Conservation (phyloP, 2,329 filamentous ascomycete genomes). For the Fusarium compactum region DNA sequence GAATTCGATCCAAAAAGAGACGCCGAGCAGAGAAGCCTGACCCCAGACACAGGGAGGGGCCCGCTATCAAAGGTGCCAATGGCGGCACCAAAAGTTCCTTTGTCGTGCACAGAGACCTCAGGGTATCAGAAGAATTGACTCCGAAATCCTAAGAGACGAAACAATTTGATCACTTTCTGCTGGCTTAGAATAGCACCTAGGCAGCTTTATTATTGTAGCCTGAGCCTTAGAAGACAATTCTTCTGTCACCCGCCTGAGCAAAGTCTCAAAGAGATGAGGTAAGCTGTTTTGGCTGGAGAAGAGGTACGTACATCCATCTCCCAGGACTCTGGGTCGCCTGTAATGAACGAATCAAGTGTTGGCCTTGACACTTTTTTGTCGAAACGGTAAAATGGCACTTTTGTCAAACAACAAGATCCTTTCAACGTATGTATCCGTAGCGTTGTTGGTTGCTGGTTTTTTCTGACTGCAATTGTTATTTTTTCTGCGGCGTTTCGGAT, state of each 20-base stretch:
- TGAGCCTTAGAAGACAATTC: too few relatives aligned
- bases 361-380: constrained; percentile 1
- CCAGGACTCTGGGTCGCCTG: constrained; percentile 34
- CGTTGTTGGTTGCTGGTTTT: constrained; percentile 8
- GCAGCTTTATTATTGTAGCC: too few relatives aligned
- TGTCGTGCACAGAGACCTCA: background rate
- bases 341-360: constrained; percentile 25
- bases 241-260: background rate
- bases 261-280: constrained; percentile 19
- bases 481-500: constrained; percentile 21
- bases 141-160: too few relatives aligned
- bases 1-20: constrained; percentile 16
- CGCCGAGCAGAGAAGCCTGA: constrained; percentile 22
- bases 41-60: constrained; percentile 37
- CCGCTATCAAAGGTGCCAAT: constrained; percentile 48
- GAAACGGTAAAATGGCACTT: constrained; percentile 22
- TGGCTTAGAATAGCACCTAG: too few relatives aligned
- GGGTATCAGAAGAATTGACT: too few relatives aligned
- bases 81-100: constrained; percentile 48
- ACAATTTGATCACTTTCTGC: too few relatives aligned
- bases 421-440: constrained; percentile 1
- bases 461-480: background rate
- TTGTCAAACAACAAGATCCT: constrained; percentile 21
- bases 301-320: constrained; percentile 22
- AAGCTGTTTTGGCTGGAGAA: constrained; percentile 9